phyloP scores from a whole-genome alignment of 2,329 filamentous ascomycete species.

The Fusarium robinianum region DNA sequence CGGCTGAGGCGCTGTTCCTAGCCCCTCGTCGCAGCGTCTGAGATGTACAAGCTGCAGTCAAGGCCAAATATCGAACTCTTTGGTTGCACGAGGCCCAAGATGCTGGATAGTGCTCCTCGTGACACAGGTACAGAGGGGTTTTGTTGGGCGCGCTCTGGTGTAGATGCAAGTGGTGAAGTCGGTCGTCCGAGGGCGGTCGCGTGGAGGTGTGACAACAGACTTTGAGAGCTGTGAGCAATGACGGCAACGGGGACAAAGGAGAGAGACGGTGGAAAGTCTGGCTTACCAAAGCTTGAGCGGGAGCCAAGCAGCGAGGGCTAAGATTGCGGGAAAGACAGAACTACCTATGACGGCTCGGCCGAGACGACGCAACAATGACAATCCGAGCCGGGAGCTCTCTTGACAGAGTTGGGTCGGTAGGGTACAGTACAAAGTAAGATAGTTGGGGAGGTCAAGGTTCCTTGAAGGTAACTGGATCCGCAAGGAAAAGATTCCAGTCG shows the following conservation, averaged over 20 bases:
- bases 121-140: conserved; percentile 27
- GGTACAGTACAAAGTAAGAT: conserved; percentile 16
- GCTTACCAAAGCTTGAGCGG: conserved; percentile 32
- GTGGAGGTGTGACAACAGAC: conserved; percentile 21
- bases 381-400: conserved; percentile 20
- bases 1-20: conserved; percentile 14
- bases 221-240: conserved; percentile 32
- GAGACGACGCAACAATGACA: conserved; percentile 13
- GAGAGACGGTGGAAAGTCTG: conserved; percentile 27
- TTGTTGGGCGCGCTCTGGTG: conserved; percentile 23
- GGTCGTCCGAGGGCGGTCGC: conserved; percentile 28
- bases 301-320: conserved; percentile 21
- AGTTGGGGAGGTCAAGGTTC: conserved; percentile 32
- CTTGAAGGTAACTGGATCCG: conserved; percentile 31
- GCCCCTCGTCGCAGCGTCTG: conserved; percentile 11
- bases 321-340: conserved; percentile 6
- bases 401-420: too few relatives aligned
- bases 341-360: conserved; percentile 15
- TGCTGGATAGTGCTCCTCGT: conserved; percentile 27
- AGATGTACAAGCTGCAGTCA: conserved; percentile 18
- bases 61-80: conserved; percentile 21
- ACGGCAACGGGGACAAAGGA: conserved; percentile 30
- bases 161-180: conserved; percentile 24
- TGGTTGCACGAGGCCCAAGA: conserved; percentile 31
- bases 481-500: conserved; percentile 40